Evolutionary conservation across 1,284 basidiomycete species (phyloP).

Genomic region (Marasmius sp.): DNA sequence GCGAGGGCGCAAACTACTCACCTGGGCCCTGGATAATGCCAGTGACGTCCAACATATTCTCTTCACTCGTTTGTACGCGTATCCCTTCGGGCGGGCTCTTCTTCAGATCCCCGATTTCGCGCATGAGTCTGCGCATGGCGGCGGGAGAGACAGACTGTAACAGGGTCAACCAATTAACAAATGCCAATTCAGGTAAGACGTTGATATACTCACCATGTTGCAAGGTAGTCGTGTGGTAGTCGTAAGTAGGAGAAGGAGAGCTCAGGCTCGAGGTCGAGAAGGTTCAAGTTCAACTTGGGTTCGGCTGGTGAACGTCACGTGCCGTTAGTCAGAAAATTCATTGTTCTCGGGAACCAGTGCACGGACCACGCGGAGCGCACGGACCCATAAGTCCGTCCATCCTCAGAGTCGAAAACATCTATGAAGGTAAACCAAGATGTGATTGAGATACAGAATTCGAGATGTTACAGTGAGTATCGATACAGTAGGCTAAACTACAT

Average conservation of each 20-base stretch:
- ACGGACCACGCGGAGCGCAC: too few relatives aligned
- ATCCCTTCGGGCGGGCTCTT: conserved; percentile 86
- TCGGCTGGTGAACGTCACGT: background rate
- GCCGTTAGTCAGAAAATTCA: background rate
- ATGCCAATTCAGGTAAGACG: background rate
- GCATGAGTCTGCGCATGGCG: conserved; percentile 76
- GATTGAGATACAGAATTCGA: too few relatives aligned
- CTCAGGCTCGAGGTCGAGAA: background rate
- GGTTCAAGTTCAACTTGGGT: background rate
- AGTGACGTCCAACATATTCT: conserved; percentile 80
- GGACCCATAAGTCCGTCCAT: too few relatives aligned
- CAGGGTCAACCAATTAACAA: background rate
- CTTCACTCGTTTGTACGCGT: conserved; percentile 79
- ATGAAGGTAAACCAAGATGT: too few relatives aligned
- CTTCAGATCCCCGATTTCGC: conserved; percentile 79
- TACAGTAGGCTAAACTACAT: background rate
- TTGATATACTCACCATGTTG: background rate
- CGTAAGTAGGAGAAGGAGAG: background rate
- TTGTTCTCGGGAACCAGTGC: too few relatives aligned
- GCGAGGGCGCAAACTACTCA: conserved; percentile 33
- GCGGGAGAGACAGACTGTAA: conserved; percentile 41
- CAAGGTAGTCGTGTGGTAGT: background rate
- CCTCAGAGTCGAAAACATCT: too few relatives aligned
- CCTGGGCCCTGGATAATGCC: conserved; percentile 82
- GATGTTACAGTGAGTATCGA: background rate